Evolutionary conservation across 2,329 filamentous ascomycete genomes (phyloP).

Genomic region (Emmonsiellopsis sp.): DNA sequence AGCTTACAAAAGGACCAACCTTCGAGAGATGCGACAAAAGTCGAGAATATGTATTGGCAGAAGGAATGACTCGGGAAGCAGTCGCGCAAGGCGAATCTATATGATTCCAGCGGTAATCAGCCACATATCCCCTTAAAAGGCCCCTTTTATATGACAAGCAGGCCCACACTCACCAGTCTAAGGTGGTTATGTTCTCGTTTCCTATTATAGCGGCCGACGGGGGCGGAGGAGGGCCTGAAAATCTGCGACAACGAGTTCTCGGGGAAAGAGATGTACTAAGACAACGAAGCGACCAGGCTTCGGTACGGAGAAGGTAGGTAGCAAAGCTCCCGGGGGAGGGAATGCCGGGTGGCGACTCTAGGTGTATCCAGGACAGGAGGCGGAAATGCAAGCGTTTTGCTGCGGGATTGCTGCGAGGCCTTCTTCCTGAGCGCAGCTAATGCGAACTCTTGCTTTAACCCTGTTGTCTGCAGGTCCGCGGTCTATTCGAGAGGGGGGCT

Average conservation of each 20-base stretch:
- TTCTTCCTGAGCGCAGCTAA: not conserved
- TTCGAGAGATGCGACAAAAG: not conserved
- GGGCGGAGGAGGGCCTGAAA: not conserved
- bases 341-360: not conserved
- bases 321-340: not conserved
- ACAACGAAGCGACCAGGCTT: conserved; percentile 22
- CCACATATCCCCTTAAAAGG: not conserved
- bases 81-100: not conserved
- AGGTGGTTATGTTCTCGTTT: not conserved
- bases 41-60: not conserved
- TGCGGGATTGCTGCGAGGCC: not conserved
- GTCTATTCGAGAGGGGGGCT: not conserved
- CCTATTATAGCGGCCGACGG: not conserved
- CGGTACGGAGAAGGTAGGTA: conserved; percentile 9
- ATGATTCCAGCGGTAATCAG: not conserved
- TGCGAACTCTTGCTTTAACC: not conserved
- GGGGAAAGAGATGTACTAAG: not conserved
- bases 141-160: not conserved
- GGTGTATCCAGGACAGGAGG: not conserved
- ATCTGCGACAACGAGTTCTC: not conserved
- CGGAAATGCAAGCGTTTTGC: not conserved
- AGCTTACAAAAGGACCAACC: not conserved
- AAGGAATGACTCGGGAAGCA: not conserved
- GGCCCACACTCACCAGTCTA: not conserved
- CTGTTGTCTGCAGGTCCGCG: not conserved